Base-by-base conservation (phyloP, 1,139 yeast genomes). In the Zygosaccharomyces pseudobailii region DNA sequence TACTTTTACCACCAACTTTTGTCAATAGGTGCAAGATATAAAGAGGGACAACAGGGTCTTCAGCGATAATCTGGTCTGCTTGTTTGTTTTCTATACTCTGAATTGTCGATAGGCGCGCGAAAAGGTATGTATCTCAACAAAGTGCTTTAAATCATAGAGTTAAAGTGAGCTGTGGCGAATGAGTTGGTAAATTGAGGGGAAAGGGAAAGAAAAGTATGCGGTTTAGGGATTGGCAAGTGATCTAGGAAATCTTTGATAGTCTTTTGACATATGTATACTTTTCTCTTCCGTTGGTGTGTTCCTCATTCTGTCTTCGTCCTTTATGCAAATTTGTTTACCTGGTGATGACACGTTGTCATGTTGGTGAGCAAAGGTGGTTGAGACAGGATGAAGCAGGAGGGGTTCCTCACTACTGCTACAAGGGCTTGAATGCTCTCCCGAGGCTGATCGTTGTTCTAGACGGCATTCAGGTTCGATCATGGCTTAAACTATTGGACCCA, bases 31-130 rank as follows among this genome's bases (percentile, higher is more conserved):
- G 41, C 9, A 8, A 25, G 17, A 32, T 38, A 38, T 38, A 38
- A 38, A 38, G 41, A 38, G 41, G 34, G 34, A 38, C 41, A 38
- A 22, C 41, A 38, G 41, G 41, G 41, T 38, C 41, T 38, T 38
- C 23, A 38, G 41, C 34, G 34, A 38, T 38, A 21, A 27, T 24
- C 41, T 38, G 41, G 34, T 38, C 41, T 38, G 21, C 30, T 38
- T 38, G 41, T 28, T 38, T 38, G 22, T 24, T 38, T 38, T 38
- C 34, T 38, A 38, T 28, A 27, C 41, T 38, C 41, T 38, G 41
- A 38, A 28, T 23, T 28, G 41, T 38, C 41, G 33, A 38, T 21
- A 38, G 41, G 41, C 21, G 41, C 33, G 41, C 41, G 41, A 34
- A 38, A 38, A 38, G 41, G 41, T 38, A 38, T 38, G 41, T 38